These are phyloP conservation scores for Iris macrosiphon DNA, from an alignment of 106 monocot species.

Conservation along the genomic window DNA sequence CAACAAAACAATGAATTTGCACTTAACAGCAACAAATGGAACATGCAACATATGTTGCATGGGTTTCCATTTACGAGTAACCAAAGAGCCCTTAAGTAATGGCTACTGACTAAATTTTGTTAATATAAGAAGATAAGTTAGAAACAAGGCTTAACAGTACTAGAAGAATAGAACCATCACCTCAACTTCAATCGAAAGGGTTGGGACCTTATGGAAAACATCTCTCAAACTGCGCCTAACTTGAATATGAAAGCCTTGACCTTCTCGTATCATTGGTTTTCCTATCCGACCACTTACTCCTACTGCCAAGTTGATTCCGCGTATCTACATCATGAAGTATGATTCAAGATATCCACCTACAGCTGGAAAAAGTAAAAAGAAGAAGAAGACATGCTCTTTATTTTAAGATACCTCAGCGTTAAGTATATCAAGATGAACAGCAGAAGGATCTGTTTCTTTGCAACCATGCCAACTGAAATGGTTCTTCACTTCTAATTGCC, in stretches of 20 bases:
- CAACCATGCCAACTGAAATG: constrained; percentile 80
- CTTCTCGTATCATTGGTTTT: constrained; percentile 74
- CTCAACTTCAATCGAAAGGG: constrained; percentile 71
- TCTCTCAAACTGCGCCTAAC: constrained; percentile 91
- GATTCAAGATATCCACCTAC: not conserved
- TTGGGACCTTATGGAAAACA: constrained; percentile 88
- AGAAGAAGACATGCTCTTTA: not conserved
- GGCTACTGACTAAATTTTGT: too few relatives aligned
- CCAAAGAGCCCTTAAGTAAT: too few relatives aligned
- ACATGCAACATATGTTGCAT: too few relatives aligned
- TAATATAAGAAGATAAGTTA: too few relatives aligned
- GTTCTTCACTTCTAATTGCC: constrained; percentile 67
- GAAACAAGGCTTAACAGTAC: too few relatives aligned
- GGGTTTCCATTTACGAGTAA: too few relatives aligned
- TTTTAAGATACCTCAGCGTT: constrained; percentile 60
- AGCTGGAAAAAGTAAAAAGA: not conserved
- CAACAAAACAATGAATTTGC: too few relatives aligned
- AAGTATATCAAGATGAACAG: constrained; percentile 92
- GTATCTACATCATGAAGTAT: constrained; percentile 38
- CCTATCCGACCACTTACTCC: constrained; percentile 77
- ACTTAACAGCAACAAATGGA: too few relatives aligned
- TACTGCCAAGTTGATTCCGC: constrained; percentile 82
- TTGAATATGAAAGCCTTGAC: constrained; percentile 58
- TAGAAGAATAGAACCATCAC: constrained; percentile 23
- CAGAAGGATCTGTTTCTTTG: constrained; percentile 71